Conservation (phyloP, 768 basidiomycete genomes). For the Phylloporus scabripes region DNA sequence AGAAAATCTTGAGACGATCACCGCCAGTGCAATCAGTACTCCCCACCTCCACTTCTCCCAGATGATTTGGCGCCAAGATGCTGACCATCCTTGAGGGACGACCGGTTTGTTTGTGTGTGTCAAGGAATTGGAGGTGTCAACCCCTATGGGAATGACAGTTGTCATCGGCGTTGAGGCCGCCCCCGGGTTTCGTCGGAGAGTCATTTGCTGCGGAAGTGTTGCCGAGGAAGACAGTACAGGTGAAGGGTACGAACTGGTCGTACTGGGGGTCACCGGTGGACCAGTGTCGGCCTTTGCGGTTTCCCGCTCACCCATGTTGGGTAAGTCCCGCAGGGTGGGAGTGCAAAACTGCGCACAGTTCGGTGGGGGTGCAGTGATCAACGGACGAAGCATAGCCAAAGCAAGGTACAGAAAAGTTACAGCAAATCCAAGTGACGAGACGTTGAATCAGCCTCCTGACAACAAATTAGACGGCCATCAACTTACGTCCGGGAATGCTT, state of each 20-base stretch:
- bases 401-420: slow-evolving; percentile 12
- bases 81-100: slow-evolving; percentile 47
- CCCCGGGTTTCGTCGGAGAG: slow-evolving; percentile 16
- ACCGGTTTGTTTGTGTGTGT: slow-evolving; percentile 27
- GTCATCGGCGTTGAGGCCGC: slow-evolving; percentile 19
- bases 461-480: slow-evolving; percentile 11
- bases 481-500: slow-evolving; percentile 84
- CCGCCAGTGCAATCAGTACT: slow-evolving; percentile 67
- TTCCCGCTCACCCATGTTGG: slow-evolving; percentile 90
- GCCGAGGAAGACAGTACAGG: slow-evolving; percentile 19
- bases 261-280: slow-evolving; percentile 21
- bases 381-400: slow-evolving; percentile 11
- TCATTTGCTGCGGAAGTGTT: slow-evolving; percentile 18
- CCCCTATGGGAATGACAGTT: slow-evolving; percentile 2
- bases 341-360: slow-evolving; percentile 56
- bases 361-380: slow-evolving; percentile 16
- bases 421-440: slow-evolving; percentile 15
- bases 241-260: slow-evolving; percentile 12
- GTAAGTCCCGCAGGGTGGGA: slow-evolving; percentile 62
- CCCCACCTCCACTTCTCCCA: slow-evolving; percentile 89
- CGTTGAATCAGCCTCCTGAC: slow-evolving; percentile 18
- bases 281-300: slow-evolving; percentile 43
- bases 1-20: slow-evolving; percentile 72
- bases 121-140: slow-evolving; percentile 18
- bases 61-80: slow-evolving; percentile 58